phyloP scores from a whole-genome alignment of 768 basidiomycete species.

The Leccinellum albellum region DNA sequence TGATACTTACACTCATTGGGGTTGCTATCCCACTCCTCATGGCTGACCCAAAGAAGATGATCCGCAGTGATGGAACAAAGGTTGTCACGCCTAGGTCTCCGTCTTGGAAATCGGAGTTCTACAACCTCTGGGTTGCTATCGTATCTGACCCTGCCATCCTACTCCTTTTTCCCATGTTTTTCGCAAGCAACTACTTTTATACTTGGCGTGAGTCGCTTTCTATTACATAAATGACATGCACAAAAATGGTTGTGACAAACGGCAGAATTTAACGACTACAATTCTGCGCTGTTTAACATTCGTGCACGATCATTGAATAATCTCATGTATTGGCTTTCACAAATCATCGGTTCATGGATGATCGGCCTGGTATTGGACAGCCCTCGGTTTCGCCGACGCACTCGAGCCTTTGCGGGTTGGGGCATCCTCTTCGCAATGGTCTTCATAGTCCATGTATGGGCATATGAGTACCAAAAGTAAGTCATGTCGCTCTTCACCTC shows the following conservation, averaged over 20 bases:
- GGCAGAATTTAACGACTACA: conserved; percentile 76
- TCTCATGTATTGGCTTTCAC: conserved; percentile 75
- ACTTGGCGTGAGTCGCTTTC: conserved; percentile 61
- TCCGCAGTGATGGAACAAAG: conserved; percentile 71
- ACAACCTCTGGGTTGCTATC: conserved; percentile 64
- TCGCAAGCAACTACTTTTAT: conserved; percentile 82
- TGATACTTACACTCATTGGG: conserved; percentile 68
- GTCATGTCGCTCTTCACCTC: conserved; percentile 15
- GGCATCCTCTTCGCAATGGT: conserved; percentile 56
- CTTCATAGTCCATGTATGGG: conserved; percentile 72
- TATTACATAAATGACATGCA: not conserved
- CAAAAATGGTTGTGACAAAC: conserved; percentile 4
- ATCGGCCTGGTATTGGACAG: conserved; percentile 71
- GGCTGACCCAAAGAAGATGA: conserved; percentile 67
- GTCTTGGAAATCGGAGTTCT: conserved; percentile 74
- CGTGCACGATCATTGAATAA: conserved; percentile 74
- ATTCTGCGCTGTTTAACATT: conserved; percentile 77
- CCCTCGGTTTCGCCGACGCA: conserved; percentile 50
- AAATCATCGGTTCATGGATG: conserved; percentile 69
- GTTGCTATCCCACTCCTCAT: conserved; percentile 63
- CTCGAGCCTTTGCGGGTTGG: conserved; percentile 73
- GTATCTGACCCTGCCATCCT: conserved; percentile 68
- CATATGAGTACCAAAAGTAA: conserved; percentile 70
- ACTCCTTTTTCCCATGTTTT: conserved; percentile 83
- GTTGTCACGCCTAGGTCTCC: conserved; percentile 61